phyloP scores from a whole-genome alignment of 257 asterid species.

The Cynanchum wilfordii region DNA sequence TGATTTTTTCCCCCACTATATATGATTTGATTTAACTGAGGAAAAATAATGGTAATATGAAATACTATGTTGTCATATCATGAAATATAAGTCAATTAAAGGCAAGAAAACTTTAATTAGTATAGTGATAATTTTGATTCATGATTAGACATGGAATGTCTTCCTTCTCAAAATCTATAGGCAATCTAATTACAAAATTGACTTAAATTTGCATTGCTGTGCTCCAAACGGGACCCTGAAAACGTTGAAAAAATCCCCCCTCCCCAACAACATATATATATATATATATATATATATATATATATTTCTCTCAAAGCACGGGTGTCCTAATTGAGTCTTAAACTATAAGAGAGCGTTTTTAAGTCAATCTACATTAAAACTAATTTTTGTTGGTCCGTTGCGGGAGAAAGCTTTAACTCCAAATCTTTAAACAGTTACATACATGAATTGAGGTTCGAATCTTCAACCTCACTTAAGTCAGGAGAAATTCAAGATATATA shows the following conservation, averaged over 20 bases:
- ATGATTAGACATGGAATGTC: constrained; percentile 27
- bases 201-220: constrained; percentile 18
- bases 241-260: constrained; percentile 25
- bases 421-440: too few species aligned
- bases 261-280: too few species aligned
- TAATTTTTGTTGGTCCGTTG: too few species aligned
- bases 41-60: neutral
- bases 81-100: constrained; percentile 14
- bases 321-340: too few species aligned
- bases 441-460: too few species aligned
- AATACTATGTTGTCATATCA: constrained; percentile 20
- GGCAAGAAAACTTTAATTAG: constrained; percentile 26
- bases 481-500: too few species aligned
- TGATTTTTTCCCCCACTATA: too few species aligned
- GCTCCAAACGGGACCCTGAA: constrained; percentile 24
- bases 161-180: constrained; percentile 11
- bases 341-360: too few species aligned
- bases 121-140: constrained; percentile 19
- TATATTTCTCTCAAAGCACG: too few species aligned
- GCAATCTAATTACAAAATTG: constrained; percentile 27
- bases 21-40: neutral
- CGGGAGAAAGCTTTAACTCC: too few species aligned
- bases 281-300: neutral
- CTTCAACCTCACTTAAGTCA: too few species aligned
- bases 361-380: too few species aligned